Percentiles rank a stretch among this genome's conserved stretches.
Evolutionary conservation across 2,329 filamentous ascomycete species (phyloP).

Genomic region (Fusarium sp.): DNA sequence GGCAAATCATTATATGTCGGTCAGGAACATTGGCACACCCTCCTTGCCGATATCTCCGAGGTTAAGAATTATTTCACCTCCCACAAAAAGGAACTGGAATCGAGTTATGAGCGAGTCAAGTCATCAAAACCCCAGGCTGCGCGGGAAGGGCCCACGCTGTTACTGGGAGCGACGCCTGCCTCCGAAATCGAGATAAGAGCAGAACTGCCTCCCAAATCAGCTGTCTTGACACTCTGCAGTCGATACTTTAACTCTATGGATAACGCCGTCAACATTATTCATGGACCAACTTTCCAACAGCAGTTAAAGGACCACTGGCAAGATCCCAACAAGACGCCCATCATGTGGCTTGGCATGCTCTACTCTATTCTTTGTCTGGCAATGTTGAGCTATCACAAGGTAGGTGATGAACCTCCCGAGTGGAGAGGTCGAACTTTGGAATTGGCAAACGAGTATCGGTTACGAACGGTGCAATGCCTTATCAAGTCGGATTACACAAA

Average conservation of each 20-base stretch:
- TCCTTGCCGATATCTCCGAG: constrained; percentile 86
- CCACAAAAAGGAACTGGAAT: constrained; percentile 90
- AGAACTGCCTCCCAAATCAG: constrained; percentile 82
- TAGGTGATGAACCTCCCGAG: constrained; percentile 82
- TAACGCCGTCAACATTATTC: constrained; percentile 77
- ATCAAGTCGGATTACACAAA: constrained; percentile 81
- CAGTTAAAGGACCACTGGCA: constrained; percentile 75
- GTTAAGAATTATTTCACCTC: constrained; percentile 89
- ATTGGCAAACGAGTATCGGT: constrained; percentile 71
- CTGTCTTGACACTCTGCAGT: constrained; percentile 84
- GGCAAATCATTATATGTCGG: constrained; percentile 85
- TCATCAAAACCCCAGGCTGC: constrained; percentile 71
- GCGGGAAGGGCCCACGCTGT: constrained; percentile 76
- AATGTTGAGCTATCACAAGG: constrained; percentile 81
- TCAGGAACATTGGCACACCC: constrained; percentile 84
- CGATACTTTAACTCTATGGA: constrained; percentile 90
- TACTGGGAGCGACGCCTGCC: constrained; percentile 79
- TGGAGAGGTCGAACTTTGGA: constrained; percentile 75
- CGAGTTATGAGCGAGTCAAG: constrained; percentile 80
- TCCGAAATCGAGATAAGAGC: constrained; percentile 82
- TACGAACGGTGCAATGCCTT: constrained; percentile 81
- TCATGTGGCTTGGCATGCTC: constrained; percentile 82
- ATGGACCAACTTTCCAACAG: constrained; percentile 86
- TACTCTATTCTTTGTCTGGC: constrained; percentile 82
- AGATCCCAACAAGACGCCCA: constrained; percentile 75